These are phyloP conservation scores for Ophiostoma quercus DNA, from an alignment of 2,329 filamentous ascomycete genomes.

Conservation along the genomic window DNA sequence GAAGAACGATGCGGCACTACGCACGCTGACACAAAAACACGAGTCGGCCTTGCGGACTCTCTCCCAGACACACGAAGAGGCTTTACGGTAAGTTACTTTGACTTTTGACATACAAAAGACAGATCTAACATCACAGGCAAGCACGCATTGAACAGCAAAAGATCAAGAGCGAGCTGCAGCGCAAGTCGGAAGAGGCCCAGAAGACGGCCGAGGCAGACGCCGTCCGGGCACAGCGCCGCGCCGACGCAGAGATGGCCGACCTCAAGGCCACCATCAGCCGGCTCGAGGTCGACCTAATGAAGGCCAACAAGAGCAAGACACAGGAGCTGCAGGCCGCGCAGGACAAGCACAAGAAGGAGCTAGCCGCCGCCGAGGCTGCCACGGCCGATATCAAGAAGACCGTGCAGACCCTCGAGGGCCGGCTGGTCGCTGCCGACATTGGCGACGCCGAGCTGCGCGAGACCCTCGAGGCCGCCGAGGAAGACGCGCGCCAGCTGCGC, in stretches of 20 bases:
- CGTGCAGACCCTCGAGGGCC: conserved; percentile 32
- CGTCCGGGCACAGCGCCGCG: conserved; percentile 44
- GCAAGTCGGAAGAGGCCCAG: conserved; percentile 39
- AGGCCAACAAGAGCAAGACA: conserved; percentile 55
- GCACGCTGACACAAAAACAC: conserved; percentile 51
- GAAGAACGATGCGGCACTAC: background rate
- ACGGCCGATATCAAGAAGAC: conserved; percentile 27
- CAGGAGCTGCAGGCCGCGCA: conserved; percentile 56
- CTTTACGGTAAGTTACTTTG: conserved; percentile 40
- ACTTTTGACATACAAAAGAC: too few species aligned
- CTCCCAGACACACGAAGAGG: conserved; percentile 30
- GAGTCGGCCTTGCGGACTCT: conserved; percentile 51
- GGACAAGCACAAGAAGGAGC: conserved; percentile 45
- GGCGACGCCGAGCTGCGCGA: conserved; percentile 27
- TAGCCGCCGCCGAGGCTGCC: conserved; percentile 29
- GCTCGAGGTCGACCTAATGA: conserved; percentile 58
- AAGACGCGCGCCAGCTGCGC: conserved; percentile 31
- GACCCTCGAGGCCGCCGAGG: conserved; percentile 32
- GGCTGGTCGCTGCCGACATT: conserved; percentile 29
- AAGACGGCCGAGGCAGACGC: conserved; percentile 47
- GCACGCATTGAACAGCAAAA: conserved; percentile 30
- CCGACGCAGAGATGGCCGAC: conserved; percentile 59
- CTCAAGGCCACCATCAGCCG: conserved; percentile 55
- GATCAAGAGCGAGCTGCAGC: conserved; percentile 22
- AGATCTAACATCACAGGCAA: conserved; percentile 17